Conservation (phyloP, 2,329 filamentous ascomycete genomes). For the Phialocephala sp. region DNA sequence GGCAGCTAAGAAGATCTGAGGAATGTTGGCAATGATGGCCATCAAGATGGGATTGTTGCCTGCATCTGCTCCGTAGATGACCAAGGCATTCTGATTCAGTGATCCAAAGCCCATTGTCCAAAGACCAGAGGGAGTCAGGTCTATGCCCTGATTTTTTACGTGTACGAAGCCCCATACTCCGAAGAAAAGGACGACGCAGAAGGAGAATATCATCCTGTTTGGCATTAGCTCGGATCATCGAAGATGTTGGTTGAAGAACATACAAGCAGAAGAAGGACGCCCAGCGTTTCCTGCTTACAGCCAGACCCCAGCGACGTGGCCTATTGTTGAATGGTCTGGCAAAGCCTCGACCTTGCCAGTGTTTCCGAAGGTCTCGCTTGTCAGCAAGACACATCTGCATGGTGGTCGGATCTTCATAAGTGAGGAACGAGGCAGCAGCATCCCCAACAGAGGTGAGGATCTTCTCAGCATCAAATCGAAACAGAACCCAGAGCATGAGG, state of each 20-base stretch:
- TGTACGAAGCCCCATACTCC: slow-evolving; percentile 24
- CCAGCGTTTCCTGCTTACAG: slow-evolving; percentile 21
- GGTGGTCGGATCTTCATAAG: slow-evolving; percentile 15
- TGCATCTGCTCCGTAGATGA: slow-evolving; percentile 3
- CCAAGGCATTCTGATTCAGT: slow-evolving; percentile 22
- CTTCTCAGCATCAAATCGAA: slow-evolving; percentile 21
- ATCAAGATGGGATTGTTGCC: slow-evolving; percentile 11
- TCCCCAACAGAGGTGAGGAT: slow-evolving; percentile 17
- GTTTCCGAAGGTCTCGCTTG: slow-evolving; percentile 15
- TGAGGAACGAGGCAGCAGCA: slow-evolving; percentile 19
- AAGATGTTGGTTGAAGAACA: not conserved
- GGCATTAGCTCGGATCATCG: not conserved
- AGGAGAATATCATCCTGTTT: slow-evolving; percentile 14
- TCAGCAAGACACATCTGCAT: slow-evolving; percentile 24
- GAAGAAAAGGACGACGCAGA: slow-evolving; percentile 20
- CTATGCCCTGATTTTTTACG: slow-evolving; percentile 18
- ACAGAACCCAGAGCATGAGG: slow-evolving; percentile 21
- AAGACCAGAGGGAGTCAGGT: slow-evolving; percentile 19
- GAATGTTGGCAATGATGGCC: slow-evolving; percentile 23
- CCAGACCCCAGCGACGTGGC: slow-evolving; percentile 12
- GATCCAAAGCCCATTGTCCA: slow-evolving; percentile 22
- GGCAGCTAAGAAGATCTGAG: slow-evolving; percentile 17
- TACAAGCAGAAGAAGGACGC: slow-evolving; percentile 20
- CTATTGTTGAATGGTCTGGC: slow-evolving; percentile 18
- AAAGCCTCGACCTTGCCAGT: slow-evolving; percentile 18